These are phyloP conservation scores for Lyophyllum decastes DNA, from an alignment of 768 basidiomycete species.

Conservation along the genomic window DNA sequence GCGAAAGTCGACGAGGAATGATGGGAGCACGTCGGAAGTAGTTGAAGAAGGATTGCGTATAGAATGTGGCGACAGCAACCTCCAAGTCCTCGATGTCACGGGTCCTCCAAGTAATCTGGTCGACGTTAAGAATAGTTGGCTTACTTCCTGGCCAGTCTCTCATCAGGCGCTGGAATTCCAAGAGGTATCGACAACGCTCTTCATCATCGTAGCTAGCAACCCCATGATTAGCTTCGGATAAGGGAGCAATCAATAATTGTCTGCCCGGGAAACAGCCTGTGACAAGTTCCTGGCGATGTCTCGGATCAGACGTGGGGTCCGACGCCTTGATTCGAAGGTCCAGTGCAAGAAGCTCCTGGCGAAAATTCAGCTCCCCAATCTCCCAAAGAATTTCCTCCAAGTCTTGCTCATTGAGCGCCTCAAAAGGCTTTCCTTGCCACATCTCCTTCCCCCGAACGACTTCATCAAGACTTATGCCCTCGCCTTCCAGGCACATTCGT, in stretches of 20 bases:
- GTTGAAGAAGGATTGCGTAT: conserved; percentile 10
- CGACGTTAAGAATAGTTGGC: not conserved
- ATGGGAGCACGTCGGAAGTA: conserved; percentile 10
- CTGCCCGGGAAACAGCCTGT: too few relatives aligned
- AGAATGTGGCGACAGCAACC: not conserved
- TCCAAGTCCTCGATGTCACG: conserved; percentile 4
- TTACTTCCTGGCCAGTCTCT: conserved; percentile 5
- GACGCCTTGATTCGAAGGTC: too few relatives aligned
- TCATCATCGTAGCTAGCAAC: conserved; percentile 1
- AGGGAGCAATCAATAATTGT: not conserved
- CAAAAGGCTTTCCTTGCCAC: too few relatives aligned
- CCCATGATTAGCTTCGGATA: conserved; percentile 8
- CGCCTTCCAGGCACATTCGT: too few relatives aligned
- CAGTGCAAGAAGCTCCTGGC: too few relatives aligned
- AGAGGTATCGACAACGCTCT: conserved; percentile 1
- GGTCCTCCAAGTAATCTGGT: not conserved
- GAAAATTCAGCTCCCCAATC: too few relatives aligned
- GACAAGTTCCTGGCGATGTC: too few relatives aligned
- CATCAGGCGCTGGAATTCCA: conserved; percentile 3
- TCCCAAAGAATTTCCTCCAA: too few relatives aligned
- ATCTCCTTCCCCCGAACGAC: too few relatives aligned
- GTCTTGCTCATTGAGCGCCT: too few relatives aligned
- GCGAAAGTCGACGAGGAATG: conserved; percentile 8
- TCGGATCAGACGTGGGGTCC: too few relatives aligned
- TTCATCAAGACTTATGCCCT: too few relatives aligned